Evolutionary conservation across 164 flowering plant species (phyloP).

Genomic region (Kalanchoe fedtschenkoi): DNA sequence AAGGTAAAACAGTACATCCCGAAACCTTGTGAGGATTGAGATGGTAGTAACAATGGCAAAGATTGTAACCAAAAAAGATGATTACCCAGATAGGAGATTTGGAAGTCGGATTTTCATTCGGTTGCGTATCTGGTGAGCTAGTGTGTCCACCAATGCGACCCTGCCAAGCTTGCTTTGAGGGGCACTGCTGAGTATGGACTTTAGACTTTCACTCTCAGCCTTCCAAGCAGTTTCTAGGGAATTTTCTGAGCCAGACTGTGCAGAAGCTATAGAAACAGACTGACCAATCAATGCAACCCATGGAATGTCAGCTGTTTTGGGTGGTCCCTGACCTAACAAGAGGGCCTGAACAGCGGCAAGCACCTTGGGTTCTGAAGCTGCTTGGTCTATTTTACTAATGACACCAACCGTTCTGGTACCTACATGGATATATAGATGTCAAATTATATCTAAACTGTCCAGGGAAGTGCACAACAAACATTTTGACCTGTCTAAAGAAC

Average conservation of each 20-base stretch:
- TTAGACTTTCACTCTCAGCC: conserved; percentile 96
- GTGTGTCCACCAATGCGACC: conserved; percentile 78
- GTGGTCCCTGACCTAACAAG: conserved; percentile 74
- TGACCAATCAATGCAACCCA: conserved; percentile 82
- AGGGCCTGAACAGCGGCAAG: conserved; percentile 98
- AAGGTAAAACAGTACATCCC: background rate
- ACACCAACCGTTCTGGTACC: conserved; percentile 96
- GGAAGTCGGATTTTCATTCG: conserved; percentile 96
- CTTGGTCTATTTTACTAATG: no score
- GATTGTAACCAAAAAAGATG: background rate
- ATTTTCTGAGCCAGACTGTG: conserved; percentile 60
- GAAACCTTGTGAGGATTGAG: background rate
- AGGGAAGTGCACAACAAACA: background rate
- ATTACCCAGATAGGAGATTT: conserved; percentile 80
- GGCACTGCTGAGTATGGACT: conserved; percentile 74
- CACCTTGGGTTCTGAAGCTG: conserved; percentile 69
- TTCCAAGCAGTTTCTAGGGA: conserved; percentile 64
- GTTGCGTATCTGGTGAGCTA: conserved; percentile 78
- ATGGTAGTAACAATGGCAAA: background rate
- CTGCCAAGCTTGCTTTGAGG: conserved; percentile 92
- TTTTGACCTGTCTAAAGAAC: background rate
- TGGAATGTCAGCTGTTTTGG: conserved; percentile 73
- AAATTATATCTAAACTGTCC: background rate
- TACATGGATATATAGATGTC: conserved; percentile 12
- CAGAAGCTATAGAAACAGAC: conserved; percentile 60